Base-by-base conservation (phyloP, 768 basidiomycete genomes). In the Phanerochaete sordida region DNA sequence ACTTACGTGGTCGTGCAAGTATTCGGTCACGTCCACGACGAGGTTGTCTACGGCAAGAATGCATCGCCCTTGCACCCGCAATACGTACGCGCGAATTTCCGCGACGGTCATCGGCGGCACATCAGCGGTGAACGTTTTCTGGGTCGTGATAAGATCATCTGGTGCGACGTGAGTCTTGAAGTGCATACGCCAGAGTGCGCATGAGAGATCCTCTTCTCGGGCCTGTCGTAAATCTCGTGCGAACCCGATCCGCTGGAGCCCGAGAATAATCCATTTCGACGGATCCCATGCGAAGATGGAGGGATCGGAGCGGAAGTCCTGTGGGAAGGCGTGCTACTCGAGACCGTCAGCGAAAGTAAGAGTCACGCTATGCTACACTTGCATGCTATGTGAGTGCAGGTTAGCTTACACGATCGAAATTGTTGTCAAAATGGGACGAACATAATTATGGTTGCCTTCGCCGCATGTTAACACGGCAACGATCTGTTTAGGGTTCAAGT, bases 361-460 rank as follows among this genome's bases (percentile, higher is more conserved):
- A 30, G 19, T 30, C 2, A 27, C 30, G 15, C 19, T n/a, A 16
- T 8, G 28, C 50, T 50, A 24, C 21, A 65, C 77, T 62, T 65
- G 82, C 81, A 69, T 83, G 81, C 83, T 84, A 43, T 23, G 47
- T n/a, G 6, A 43, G 37, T 23, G 2, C 11, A 52, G 45, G 39
- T 37, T 28, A 50, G 35, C 12, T 48, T 8, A 23, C 6, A 21
- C 4, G 33, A 6, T 43, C 19, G 24, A 7, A 23, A 59, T 53
- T 31, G 46, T n/a, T 31, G 49, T 15, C 19, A 9, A 35, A 50
- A 49, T 56, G 33, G 46, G 65, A 70, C 86, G 70, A 68, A 87
- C 86, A 66, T 86, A 88, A 63, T 90, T 90, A 69, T 91, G 88
- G 66, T 87, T 88, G 26, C 89, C 89, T 76, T 93, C 90, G 23